Evolutionary conservation across 2,329 filamentous ascomycete genomes (phyloP).

Genomic region (Fusarium sp.): DNA sequence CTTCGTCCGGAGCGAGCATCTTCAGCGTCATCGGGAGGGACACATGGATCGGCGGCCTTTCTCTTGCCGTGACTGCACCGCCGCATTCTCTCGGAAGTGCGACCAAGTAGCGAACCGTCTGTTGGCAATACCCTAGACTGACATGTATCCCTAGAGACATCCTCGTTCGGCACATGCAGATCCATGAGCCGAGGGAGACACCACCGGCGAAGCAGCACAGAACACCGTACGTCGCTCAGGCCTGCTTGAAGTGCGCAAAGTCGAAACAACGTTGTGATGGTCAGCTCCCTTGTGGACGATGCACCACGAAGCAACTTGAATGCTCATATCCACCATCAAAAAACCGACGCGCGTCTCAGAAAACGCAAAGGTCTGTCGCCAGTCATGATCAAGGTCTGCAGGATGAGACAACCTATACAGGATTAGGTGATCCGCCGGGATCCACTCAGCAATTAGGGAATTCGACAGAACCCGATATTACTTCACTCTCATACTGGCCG

Average conservation of each 20-base stretch:
- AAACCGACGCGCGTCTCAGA: no score
- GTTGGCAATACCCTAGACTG: background rate
- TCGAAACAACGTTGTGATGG: constrained; percentile 2
- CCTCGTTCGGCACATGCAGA: no score
- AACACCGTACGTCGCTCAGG: background rate
- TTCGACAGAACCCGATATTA: no score
- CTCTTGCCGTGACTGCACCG: background rate
- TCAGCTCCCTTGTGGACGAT: background rate
- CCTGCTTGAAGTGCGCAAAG: background rate
- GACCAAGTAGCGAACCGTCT: background rate
- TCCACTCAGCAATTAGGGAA: no score
- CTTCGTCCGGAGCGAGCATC: background rate
- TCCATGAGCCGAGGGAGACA: no score
- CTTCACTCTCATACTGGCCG: no score
- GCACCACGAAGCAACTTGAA: background rate
- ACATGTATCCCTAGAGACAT: background rate
- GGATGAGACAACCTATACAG: no score
- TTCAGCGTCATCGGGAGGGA: background rate
- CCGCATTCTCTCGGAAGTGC: background rate
- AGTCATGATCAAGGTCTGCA: no score
- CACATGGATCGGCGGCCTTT: background rate
- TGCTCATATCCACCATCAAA: background rate
- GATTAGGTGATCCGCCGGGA: no score
- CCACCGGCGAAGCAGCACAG: background rate
- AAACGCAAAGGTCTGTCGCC: no score